Conservation (phyloP, 2,329 filamentous ascomycete genomes). For the Alternaria gansuensis region DNA sequence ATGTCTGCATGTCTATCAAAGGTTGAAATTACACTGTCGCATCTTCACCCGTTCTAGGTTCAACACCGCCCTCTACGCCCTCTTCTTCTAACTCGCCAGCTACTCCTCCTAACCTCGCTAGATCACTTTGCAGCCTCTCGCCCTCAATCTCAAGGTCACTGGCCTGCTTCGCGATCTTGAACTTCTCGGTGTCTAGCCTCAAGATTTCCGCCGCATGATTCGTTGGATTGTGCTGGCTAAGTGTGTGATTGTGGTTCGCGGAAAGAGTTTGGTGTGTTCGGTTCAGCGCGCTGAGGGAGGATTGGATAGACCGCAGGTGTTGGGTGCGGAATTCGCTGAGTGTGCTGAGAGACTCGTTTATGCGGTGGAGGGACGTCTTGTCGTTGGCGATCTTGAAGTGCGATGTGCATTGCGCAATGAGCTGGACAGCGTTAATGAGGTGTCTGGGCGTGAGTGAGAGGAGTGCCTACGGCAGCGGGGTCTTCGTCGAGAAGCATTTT, state of each 20-base stretch:
- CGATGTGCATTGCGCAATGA: conserved; percentile 88
- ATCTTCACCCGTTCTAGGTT: conserved; percentile 61
- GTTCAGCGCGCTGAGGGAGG: conserved; percentile 65
- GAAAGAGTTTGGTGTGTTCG: conserved; percentile 78
- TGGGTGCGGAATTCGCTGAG: conserved; percentile 85
- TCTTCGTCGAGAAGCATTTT: conserved; percentile 95
- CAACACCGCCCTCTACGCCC: conserved; percentile 77
- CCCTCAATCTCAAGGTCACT: conserved; percentile 91
- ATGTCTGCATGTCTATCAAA: neutral
- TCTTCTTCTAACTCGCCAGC: conserved; percentile 86
- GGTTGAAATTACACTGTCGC: conserved; percentile 56
- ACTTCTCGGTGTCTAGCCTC: conserved; percentile 89
- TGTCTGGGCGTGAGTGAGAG: conserved; percentile 5
- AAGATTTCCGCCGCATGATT: conserved; percentile 86
- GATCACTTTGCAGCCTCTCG: conserved; percentile 84
- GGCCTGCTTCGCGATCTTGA: conserved; percentile 90
- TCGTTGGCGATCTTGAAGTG: conserved; percentile 97
- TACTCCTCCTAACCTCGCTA: conserved; percentile 76
- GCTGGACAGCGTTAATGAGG: conserved; percentile 60
- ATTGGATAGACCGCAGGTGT: conserved; percentile 62
- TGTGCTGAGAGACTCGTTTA: conserved; percentile 82
- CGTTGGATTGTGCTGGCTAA: conserved; percentile 76
- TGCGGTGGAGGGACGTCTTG: conserved; percentile 81
- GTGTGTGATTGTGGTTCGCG: conserved; percentile 79
- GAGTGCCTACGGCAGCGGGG: conserved; percentile 75